phyloP scores from a whole-genome alignment of 805 yeast species.

The Monosporozyma aerobia region DNA sequence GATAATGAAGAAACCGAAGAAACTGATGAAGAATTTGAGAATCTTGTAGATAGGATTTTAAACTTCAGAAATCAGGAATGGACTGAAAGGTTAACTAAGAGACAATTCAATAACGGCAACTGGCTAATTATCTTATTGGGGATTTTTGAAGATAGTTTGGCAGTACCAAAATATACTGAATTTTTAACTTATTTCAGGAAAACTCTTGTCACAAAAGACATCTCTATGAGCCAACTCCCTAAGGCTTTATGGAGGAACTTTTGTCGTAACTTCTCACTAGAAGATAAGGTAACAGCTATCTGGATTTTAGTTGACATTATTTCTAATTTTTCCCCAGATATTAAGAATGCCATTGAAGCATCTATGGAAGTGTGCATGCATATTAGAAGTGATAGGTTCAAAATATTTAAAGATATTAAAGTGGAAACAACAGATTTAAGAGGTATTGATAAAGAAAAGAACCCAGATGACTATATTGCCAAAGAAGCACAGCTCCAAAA shows the following conservation, averaged over 20 bases:
- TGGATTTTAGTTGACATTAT: conserved; percentile 57
- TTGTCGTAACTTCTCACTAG: conserved; percentile 40
- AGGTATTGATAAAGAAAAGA: conserved; percentile 6
- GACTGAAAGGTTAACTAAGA: conserved; percentile 66
- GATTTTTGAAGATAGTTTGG: conserved; percentile 37
- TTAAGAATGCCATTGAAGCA: conserved; percentile 25
- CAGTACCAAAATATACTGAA: conserved; percentile 21
- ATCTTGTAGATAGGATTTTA: conserved; percentile 31
- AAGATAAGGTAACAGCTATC: conserved; percentile 47
- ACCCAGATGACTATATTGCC: conserved; percentile 18
- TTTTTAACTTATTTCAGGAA: conserved; percentile 42
- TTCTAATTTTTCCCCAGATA: conserved; percentile 24
- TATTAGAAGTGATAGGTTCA: conserved; percentile 28
- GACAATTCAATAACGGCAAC: conserved; percentile 72
- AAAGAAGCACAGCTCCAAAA: conserved; percentile 29
- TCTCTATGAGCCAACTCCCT: conserved; percentile 23
- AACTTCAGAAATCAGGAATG: conserved; percentile 57
- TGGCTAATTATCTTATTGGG: conserved; percentile 80
- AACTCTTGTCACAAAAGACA: conserved; percentile 39
- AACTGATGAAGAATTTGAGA: conserved; percentile 13
- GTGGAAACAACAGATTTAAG: conserved; percentile 14
- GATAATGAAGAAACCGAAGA: conserved; percentile 13
- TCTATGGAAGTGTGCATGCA: conserved; percentile 27
- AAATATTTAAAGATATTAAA: conserved; percentile 19
- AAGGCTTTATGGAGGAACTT: conserved; percentile 43